Evolutionary conservation across 768 basidiomycete genomes (phyloP).

Genomic region (Boletales sp.): DNA sequence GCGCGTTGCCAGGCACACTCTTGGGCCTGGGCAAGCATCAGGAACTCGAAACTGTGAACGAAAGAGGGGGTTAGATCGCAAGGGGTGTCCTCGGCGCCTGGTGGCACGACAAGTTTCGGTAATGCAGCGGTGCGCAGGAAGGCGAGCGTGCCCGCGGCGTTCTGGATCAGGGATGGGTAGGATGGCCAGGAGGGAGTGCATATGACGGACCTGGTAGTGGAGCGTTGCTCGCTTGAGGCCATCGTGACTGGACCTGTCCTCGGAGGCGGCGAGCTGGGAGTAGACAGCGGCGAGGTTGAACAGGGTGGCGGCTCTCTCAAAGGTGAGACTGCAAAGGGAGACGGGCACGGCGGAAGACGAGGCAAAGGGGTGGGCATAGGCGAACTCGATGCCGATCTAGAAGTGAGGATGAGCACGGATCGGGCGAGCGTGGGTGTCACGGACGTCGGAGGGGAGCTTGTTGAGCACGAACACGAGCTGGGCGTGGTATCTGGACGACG

Average conservation of each 20-base stretch:
- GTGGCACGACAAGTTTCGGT: constrained; percentile 46
- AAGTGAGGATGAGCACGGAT: constrained; percentile 9
- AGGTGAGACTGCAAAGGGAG: constrained; percentile 68
- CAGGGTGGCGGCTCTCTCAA: constrained; percentile 73
- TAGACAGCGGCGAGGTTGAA: constrained; percentile 89
- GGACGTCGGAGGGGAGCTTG: constrained; percentile 80
- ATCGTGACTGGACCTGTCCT: constrained; percentile 68
- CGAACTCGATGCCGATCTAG: constrained; percentile 67
- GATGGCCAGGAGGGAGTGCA: constrained; percentile 9
- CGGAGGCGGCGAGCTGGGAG: constrained; percentile 69
- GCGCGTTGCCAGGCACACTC: constrained; percentile 97
- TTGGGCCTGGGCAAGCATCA: constrained; percentile 93
- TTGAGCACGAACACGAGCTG: constrained; percentile 80
- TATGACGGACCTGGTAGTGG: constrained; percentile 58
- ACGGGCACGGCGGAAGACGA: constrained; percentile 49
- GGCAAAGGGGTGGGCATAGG: constrained; percentile 73
- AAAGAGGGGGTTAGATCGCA: constrained; percentile 65
- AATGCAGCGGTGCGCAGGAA: constrained; percentile 54
- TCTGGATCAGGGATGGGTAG: constrained; percentile 35
- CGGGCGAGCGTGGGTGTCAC: constrained; percentile 14
- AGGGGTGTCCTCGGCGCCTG: constrained; percentile 52
- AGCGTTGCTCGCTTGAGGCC: constrained; percentile 79
- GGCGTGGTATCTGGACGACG: constrained; percentile 73
- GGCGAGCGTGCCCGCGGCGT: constrained; percentile 68
- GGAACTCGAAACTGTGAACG: constrained; percentile 58